Evolutionary conservation across 179 eudicot species (phyloP).

Genomic region (Beta macrorhiza): DNA sequence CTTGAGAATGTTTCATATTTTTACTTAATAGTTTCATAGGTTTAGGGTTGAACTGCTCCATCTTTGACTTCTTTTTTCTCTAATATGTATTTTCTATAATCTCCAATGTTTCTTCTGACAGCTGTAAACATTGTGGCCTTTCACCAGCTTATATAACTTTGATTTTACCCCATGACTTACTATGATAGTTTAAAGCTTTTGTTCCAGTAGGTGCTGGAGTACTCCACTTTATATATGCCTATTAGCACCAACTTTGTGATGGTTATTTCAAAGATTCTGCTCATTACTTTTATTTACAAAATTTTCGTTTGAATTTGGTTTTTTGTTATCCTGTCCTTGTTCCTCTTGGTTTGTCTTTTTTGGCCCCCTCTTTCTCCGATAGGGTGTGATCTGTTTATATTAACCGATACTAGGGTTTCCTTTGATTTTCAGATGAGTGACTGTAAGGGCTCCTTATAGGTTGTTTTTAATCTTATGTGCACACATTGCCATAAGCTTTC

Average conservation of each 20-base stretch:
- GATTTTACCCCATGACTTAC: neutral
- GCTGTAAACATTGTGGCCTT: neutral
- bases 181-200: neutral
- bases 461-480: neutral
- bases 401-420: neutral
- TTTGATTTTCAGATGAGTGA: too few species aligned
- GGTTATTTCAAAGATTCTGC: neutral
- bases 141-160: neutral
- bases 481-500: neutral
- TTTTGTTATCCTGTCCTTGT: neutral
- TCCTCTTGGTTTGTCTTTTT: neutral
- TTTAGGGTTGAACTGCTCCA: neutral
- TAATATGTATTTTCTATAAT: neutral
- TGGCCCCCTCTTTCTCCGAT: neutral
- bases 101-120: too few species aligned
- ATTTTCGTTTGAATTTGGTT: neutral
- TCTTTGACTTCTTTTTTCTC: neutral
- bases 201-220: neutral
- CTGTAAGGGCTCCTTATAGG: neutral
- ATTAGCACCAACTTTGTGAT: neutral
- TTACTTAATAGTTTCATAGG: neutral
- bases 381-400: neutral
- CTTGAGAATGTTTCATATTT: neutral
- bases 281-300: neutral
- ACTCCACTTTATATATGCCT: neutral